Evolutionary conservation across 441 rosid genomes (phyloP).

Genomic region (Eruca vesicaria): DNA sequence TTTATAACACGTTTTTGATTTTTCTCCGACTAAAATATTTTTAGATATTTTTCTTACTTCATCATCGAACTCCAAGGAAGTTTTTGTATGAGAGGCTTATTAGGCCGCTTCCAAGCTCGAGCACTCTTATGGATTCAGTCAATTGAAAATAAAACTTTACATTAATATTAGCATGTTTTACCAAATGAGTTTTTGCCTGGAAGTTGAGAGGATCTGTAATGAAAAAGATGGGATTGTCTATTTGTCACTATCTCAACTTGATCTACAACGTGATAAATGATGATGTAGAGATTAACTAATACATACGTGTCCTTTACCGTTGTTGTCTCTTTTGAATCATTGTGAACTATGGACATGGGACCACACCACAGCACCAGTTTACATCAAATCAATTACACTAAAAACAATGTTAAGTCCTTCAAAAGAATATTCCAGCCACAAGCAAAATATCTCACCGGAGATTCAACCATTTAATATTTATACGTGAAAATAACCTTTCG

Average conservation of each 20-base stretch:
- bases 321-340: slow-evolving; percentile 11
- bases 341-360: slow-evolving; percentile 8
- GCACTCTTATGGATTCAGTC: neutral
- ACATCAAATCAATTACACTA: slow-evolving; percentile 12
- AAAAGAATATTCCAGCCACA: slow-evolving; percentile 20
- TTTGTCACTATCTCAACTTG: neutral
- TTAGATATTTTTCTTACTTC: neutral
- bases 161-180: neutral
- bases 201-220: neutral
- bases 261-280: neutral
- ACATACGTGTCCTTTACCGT: neutral
- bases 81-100: neutral
- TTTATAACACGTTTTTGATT: neutral
- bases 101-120: neutral
- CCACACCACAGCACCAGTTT: slow-evolving; percentile 5
- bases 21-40: neutral
- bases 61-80: neutral
- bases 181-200: neutral
- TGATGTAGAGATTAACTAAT: neutral
- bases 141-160: neutral
- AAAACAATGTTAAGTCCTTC: neutral
- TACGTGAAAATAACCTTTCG: neutral
- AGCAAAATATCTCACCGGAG: slow-evolving; percentile 1
- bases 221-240: neutral
- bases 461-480: neutral